Evolutionary conservation across 148 eudicot species (phyloP), one percentile per base, ranked within the genome.

Genomic region (Pharnaceum exiguum): DNA sequence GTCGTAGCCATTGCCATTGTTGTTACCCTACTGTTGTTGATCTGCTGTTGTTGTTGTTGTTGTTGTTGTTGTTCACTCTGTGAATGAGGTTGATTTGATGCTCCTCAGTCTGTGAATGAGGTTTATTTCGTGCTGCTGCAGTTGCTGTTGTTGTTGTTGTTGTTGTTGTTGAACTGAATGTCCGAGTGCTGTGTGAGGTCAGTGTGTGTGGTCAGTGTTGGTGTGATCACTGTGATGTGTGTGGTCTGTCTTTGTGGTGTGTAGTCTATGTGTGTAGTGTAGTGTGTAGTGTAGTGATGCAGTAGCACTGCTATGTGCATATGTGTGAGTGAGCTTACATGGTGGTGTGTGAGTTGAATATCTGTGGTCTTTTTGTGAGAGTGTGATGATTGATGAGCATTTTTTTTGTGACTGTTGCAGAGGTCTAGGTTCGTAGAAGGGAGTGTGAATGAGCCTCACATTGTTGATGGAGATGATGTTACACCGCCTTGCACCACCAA

Each of bases 1-100:
- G 53, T 60, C 71, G 82, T 37, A 40, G 66, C 33, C 55, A 55
- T 51, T 60, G 78, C 29, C 55, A 64, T 28, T 44, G 67, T 16
- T 52, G 53, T 32, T 59, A 29, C 33, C 48, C 15, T 48, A 38
- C 10, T 47, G 72, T 46, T 51, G 57, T 26, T 67, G 76, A 21
- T 50, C 54, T 60, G 47, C n/a, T 50, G 44, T 46, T 71, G 79
- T 26, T 33, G 57, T 42, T 66, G 70, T 18, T 51, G 59, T 16
- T 18, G 36, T 11, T 46, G 53, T 12, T 68, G 68, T 52, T 68
- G 74, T 56, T 69, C 70, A 47, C 15, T 31, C 30, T 39, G 63
- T 12, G 24, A 25, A 54, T 63, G 62, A n/a, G n/a, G n/a, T 48
- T 47, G 35, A 12, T 7, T 17, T 11, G 26, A 10, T 23, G 39